phyloP scores from a whole-genome alignment of 805 yeast species.

The Limtongia smithiae region DNA sequence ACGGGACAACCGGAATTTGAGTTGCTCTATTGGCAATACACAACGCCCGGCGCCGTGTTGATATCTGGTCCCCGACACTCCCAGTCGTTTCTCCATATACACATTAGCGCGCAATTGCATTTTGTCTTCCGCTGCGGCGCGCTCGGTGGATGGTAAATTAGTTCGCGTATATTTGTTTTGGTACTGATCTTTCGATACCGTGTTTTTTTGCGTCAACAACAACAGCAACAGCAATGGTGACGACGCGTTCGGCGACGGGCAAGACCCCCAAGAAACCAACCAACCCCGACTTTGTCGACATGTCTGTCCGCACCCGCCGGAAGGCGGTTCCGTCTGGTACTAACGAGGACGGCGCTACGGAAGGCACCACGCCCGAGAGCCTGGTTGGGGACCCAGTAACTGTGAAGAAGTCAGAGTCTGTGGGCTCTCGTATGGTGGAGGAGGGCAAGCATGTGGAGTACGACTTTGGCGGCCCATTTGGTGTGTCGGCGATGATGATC shows the following conservation, averaged over 20 bases:
- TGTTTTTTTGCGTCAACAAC: no score
- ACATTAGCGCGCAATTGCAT: no score
- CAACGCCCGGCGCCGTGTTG: no score
- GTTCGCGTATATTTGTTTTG: no score
- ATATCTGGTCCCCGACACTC: no score
- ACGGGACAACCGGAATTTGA: no score
- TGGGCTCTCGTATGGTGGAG: not conserved
- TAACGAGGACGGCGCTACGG: not conserved
- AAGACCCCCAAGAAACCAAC: slow-evolving; percentile 19
- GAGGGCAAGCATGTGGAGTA: slow-evolving; percentile 40
- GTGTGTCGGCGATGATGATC: slow-evolving; percentile 85
- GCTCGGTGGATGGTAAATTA: no score
- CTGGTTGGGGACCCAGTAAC: no score
- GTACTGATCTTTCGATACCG: no score
- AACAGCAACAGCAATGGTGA: slow-evolving; percentile 18
- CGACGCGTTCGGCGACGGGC: slow-evolving; percentile 23
- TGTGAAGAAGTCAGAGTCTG: not conserved
- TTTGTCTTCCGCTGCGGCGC: no score
- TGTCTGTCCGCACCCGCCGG: slow-evolving; percentile 4
- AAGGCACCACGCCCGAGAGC: not conserved
- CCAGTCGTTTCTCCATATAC: no score
- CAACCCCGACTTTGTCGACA: slow-evolving; percentile 19
- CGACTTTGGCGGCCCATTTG: slow-evolving; percentile 92
- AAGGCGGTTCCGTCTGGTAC: slow-evolving; percentile 1
- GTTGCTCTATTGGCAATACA: no score